Conservation (phyloP, 2,329 filamentous ascomycete species). For the Aspergillus sclerotialis region DNA sequence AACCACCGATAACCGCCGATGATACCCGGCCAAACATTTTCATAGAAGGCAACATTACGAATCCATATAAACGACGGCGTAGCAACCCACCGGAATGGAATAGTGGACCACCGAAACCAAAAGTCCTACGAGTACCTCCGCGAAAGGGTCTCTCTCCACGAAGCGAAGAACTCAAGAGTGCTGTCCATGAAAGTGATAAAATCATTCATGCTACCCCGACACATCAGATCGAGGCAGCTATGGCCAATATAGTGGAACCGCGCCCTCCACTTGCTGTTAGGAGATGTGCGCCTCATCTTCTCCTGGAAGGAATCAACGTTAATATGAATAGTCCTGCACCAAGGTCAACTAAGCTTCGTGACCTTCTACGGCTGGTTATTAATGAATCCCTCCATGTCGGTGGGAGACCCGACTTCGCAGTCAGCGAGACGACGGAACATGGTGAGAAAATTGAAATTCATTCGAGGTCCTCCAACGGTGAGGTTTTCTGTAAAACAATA, state of each 20-base stretch:
- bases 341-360: constrained; percentile 39
- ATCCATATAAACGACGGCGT: constrained; percentile 39
- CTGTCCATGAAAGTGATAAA: constrained; percentile 37
- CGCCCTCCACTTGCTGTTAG: constrained; percentile 29
- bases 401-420: constrained; percentile 42
- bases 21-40: constrained; percentile 35
- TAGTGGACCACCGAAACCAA: constrained; percentile 28
- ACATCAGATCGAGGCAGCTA: constrained; percentile 31
- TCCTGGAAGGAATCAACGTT: constrained; percentile 29
- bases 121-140: constrained; percentile 23
- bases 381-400: constrained; percentile 43
- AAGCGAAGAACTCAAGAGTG: constrained; percentile 34
- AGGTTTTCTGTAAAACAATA: constrained; percentile 37
- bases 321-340: constrained; percentile 28
- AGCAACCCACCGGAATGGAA: constrained; percentile 33
- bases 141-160: constrained; percentile 30
- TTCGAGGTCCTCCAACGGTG: constrained; percentile 38
- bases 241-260: constrained; percentile 31
- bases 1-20: constrained; percentile 14
- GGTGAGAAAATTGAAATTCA: constrained; percentile 42
- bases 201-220: constrained; percentile 30
- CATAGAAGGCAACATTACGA: constrained; percentile 38
- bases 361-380: constrained; percentile 40
- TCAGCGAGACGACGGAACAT: constrained; percentile 35
- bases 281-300: constrained; percentile 28